A percentile compares a stretch with the other conserved stretches of the same genome.
phyloP scores from a whole-genome alignment of 2,329 filamentous ascomycete genomes.

The Cercospora sesami region DNA sequence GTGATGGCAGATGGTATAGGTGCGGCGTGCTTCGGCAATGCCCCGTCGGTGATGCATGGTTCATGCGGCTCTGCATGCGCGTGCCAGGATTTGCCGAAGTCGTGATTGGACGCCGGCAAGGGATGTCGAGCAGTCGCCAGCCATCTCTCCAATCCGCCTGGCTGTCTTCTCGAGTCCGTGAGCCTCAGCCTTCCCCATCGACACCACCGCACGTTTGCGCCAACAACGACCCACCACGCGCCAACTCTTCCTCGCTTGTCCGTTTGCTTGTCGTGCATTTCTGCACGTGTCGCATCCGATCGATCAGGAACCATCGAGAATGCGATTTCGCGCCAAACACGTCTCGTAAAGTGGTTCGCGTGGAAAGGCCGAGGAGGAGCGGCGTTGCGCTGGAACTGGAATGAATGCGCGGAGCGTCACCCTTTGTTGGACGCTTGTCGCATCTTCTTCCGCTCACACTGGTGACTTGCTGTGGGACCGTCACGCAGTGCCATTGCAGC shows the following conservation, averaged over 20 bases:
- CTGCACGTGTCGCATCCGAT: not conserved
- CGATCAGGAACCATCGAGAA: not conserved
- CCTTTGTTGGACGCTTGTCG: constrained; percentile 6
- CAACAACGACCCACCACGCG: not conserved
- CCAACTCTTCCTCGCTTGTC: not conserved
- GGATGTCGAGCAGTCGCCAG: not conserved
- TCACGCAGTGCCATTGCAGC: constrained; percentile 4
- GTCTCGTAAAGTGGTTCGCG: constrained; percentile 6
- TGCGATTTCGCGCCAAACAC: constrained; percentile 2
- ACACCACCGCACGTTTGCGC: not conserved
- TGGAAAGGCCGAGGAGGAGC: constrained; percentile 2
- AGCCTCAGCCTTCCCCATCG: not conserved
- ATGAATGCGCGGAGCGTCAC: constrained; percentile 2
- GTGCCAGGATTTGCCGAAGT: constrained; percentile 1
- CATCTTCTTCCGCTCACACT: not conserved
- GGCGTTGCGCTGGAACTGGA: constrained; percentile 8
- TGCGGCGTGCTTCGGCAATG: constrained; percentile 8
- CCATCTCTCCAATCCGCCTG: not conserved
- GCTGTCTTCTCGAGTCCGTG: constrained; percentile 2
- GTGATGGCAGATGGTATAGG: not conserved
- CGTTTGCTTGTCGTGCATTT: not conserved
- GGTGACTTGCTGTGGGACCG: not conserved
- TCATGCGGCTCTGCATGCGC: constrained; percentile 5
- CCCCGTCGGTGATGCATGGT: constrained; percentile 1
- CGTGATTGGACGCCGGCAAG: not conserved